phyloP scores from a whole-genome alignment of 2,329 filamentous ascomycete species.

The Biscogniauxia sp. region DNA sequence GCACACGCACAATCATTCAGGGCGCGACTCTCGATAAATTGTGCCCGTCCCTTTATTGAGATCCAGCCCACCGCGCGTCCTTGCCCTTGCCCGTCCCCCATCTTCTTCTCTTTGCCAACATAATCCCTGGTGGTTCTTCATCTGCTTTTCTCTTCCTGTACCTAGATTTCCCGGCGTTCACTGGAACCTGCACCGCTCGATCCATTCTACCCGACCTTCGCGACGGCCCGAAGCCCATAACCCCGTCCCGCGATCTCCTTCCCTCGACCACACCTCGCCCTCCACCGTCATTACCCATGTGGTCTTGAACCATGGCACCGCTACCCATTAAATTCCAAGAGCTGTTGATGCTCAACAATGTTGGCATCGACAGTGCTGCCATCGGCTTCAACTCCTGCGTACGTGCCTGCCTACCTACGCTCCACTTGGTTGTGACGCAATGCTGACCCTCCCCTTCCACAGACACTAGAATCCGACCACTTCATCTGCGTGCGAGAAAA shows the following conservation, averaged over 20 bases:
- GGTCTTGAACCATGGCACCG: conserved; percentile 54
- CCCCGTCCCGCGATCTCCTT: neutral
- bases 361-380: conserved; percentile 44
- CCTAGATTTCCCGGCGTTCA: neutral
- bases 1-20: neutral
- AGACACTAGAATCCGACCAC: conserved; percentile 97
- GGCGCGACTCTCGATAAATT: neutral
- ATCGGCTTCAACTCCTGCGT: conserved; percentile 90
- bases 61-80: neutral
- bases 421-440: neutral
- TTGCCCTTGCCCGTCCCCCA: neutral
- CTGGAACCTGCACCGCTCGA: neutral
- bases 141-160: neutral
- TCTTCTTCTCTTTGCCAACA: neutral
- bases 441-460: conserved; percentile 20
- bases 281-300: conserved; percentile 27
- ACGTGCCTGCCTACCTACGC: conserved; percentile 36
- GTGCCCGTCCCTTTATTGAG: neutral
- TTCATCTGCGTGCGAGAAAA: conserved; percentile 97
- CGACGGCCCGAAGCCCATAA: neutral
- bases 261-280: neutral
- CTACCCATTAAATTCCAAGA: conserved; percentile 93
- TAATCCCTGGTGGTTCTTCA: neutral
- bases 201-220: neutral
- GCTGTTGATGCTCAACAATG: conserved; percentile 66